These are phyloP conservation scores for Phytophthora capsici DNA, from an alignment of 352 stramenopile species.

Conservation along the genomic window DNA sequence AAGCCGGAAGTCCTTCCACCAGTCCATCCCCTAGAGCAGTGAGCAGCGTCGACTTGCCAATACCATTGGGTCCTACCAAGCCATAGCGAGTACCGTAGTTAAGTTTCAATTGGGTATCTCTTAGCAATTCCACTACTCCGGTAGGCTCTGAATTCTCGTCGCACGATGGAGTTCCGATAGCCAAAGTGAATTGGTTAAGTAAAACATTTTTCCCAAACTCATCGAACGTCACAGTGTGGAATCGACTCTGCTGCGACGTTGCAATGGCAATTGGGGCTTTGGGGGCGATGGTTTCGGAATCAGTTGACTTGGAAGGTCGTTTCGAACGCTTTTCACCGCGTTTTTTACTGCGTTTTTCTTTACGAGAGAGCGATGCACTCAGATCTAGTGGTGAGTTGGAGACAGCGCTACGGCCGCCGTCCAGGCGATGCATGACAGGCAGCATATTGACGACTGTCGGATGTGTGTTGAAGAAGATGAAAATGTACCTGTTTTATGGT, in stretches of 20 bases:
- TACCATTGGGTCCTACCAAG: conserved; percentile 85
- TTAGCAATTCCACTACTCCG: conserved; percentile 59
- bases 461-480: conserved; percentile 9
- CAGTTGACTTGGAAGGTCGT: conserved; percentile 19
- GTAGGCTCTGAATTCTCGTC: conserved; percentile 17
- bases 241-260: conserved; percentile 63
- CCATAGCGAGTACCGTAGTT: conserved; percentile 81
- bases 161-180: conserved; percentile 29
- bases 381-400: conserved; percentile 38
- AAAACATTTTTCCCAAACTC: conserved; percentile 67
- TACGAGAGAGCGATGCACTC: conserved; percentile 44
- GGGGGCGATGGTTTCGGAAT: conserved; percentile 4
- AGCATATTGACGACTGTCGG: conserved; percentile 34
- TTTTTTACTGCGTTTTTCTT: conserved; percentile 55
- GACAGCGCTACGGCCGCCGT: conserved; percentile 22
- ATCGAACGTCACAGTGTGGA: conserved; percentile 68
- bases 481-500: conserved; percentile 9
- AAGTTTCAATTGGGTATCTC: conserved; percentile 75
- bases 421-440: conserved; percentile 48
- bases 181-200: conserved; percentile 63
- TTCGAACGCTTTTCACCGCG: conserved; percentile 24
- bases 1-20: conserved; percentile 51
- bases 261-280: conserved; percentile 33
- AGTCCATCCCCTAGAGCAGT: conserved; percentile 93
- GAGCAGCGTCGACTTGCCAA: conserved; percentile 94